Conservation (phyloP, 331 rosid genomes). For the Cydonia oblonga region DNA sequence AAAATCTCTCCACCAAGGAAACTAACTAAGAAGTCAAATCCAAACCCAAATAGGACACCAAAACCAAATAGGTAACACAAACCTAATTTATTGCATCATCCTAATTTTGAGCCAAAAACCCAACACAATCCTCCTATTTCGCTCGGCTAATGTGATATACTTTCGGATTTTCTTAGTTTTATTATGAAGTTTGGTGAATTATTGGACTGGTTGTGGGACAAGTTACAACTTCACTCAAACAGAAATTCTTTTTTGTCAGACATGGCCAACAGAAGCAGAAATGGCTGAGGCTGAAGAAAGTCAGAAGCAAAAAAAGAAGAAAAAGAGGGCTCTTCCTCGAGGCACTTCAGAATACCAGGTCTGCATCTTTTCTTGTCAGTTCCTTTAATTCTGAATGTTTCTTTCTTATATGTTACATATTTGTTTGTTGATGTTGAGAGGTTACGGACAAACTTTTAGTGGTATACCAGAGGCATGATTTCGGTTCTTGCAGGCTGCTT, state of each 20-base stretch:
- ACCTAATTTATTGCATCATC: too few relatives aligned
- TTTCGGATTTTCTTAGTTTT: neutral
- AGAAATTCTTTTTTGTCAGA: slow-evolving; percentile 27
- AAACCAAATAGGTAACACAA: too few relatives aligned
- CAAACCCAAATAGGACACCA: too few relatives aligned
- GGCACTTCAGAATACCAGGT: slow-evolving; percentile 99
- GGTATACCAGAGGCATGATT: slow-evolving; percentile 1
- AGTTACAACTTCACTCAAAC: neutral
- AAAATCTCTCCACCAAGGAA: too few relatives aligned
- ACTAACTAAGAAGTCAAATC: too few relatives aligned
- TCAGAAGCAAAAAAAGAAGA: slow-evolving; percentile 39
- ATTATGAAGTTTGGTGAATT: neutral
- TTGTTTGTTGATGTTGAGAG: neutral
- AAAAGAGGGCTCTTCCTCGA: slow-evolving; percentile 50
- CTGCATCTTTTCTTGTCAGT: neutral
- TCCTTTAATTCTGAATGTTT: neutral
- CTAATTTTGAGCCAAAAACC: too few relatives aligned
- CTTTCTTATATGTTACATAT: neutral
- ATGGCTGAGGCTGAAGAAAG: slow-evolving; percentile 51
- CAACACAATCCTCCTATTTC: too few relatives aligned
- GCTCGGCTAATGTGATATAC: neutral
- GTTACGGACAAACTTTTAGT: slow-evolving; percentile 2
- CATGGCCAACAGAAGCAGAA: slow-evolving; percentile 97
- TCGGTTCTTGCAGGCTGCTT: slow-evolving; percentile 56
- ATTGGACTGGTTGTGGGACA: neutral